Percentiles rank a stretch among this genome's conserved stretches.
phyloP scores from a whole-genome alignment of 495 filamentous ascomycete genomes.

The Terfezia boudieri region DNA sequence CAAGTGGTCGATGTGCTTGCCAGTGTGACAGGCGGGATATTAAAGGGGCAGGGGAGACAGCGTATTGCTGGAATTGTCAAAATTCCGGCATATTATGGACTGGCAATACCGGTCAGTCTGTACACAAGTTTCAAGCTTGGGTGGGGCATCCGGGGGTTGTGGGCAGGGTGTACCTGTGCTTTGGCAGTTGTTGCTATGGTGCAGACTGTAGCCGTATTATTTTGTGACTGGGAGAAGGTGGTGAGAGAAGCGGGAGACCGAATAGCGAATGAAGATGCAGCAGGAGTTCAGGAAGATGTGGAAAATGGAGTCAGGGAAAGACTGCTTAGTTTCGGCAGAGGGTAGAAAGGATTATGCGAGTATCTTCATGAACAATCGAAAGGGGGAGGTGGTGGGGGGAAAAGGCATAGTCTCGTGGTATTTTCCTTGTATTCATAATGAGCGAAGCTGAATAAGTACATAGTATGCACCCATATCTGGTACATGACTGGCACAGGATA shows the following conservation, averaged over 20 bases:
- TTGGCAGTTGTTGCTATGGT: conserved; percentile 25
- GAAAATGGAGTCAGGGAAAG: too few species aligned
- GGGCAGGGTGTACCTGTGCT: conserved; percentile 54
- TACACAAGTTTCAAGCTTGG: conserved; percentile 45
- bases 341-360: too few species aligned
- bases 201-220: conserved; percentile 8
- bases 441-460: too few species aligned
- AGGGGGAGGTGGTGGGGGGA: too few species aligned
- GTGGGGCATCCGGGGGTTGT: conserved; percentile 57
- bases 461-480: too few species aligned
- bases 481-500: too few species aligned
- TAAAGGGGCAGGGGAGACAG: conserved; percentile 56
- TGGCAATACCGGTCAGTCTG: conserved; percentile 70
- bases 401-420: too few species aligned
- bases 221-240: conserved; percentile 15
- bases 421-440: too few species aligned
- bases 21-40: conserved; percentile 53
- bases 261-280: not conserved
- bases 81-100: conserved; percentile 34
- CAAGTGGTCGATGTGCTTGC: conserved; percentile 71
- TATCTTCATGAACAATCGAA: too few species aligned
- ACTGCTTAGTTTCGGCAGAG: too few species aligned
- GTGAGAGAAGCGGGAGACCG: not conserved
- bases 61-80: conserved; percentile 32
- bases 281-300: not conserved